Conservation (phyloP, 2,329 filamentous ascomycete genomes). For the Talaromyces rugulosus region DNA sequence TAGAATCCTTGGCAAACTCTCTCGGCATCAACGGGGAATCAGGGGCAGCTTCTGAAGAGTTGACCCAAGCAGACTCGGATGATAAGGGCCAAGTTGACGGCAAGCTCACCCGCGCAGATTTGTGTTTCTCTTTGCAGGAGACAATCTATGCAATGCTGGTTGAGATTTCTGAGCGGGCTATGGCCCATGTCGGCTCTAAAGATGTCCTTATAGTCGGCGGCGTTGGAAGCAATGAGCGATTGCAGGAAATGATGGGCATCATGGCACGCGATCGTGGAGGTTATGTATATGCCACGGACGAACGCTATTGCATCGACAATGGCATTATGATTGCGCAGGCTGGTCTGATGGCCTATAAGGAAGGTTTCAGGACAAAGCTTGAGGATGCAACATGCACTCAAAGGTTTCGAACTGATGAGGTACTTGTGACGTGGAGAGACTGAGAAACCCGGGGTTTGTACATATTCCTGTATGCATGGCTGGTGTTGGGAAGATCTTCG, state of each 20-base stretch:
- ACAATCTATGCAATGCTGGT: slow-evolving; percentile 96
- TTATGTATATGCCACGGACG: slow-evolving; percentile 89
- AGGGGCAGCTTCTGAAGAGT: slow-evolving; percentile 49
- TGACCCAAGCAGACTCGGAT: slow-evolving; percentile 21
- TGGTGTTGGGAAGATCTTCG: not conserved
- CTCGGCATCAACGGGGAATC: slow-evolving; percentile 33
- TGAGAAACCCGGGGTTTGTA: slow-evolving; percentile 16
- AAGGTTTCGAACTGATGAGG: slow-evolving; percentile 77
- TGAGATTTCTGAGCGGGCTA: slow-evolving; percentile 95
- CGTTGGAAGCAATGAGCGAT: slow-evolving; percentile 87
- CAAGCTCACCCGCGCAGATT: slow-evolving; percentile 67
- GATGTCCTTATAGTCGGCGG: slow-evolving; percentile 95
- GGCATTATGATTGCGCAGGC: slow-evolving; percentile 99
- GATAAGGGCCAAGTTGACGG: slow-evolving; percentile 32
- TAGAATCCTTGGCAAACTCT: slow-evolving; percentile 71
- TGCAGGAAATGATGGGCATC: slow-evolving; percentile 97
- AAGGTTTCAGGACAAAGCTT: slow-evolving; percentile 70
- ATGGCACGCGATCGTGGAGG: slow-evolving; percentile 90
- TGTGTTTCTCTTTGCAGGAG: slow-evolving; percentile 94
- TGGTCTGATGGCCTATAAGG: slow-evolving; percentile 77
- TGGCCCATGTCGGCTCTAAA: slow-evolving; percentile 89
- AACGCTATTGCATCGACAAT: slow-evolving; percentile 98
- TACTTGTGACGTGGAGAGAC: slow-evolving; percentile 74
- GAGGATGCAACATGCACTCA: slow-evolving; percentile 83
- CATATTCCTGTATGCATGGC: not conserved